Conservation (phyloP, 2,329 filamentous ascomycete species). For the Exophiala xenobiotica region DNA sequence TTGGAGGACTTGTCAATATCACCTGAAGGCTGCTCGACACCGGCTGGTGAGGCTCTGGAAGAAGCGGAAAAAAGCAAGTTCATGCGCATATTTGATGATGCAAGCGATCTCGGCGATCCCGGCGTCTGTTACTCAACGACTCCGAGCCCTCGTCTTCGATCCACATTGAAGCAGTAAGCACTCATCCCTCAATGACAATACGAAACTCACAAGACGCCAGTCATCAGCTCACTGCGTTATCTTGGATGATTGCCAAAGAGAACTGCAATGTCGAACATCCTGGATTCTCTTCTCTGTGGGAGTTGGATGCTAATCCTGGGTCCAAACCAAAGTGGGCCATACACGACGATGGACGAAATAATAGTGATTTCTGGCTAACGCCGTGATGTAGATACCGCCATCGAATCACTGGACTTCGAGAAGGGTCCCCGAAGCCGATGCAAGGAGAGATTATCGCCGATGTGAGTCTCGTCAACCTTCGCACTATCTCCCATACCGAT, state of each 20-base stretch:
- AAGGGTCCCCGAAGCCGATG: no score
- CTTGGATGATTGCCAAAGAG: slow-evolving; percentile 38
- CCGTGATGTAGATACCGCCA: slow-evolving; percentile 1
- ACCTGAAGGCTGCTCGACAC: no score
- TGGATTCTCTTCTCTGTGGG: slow-evolving; percentile 32
- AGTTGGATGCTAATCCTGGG: no score
- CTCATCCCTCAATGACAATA: no score
- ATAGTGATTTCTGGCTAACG: background rate
- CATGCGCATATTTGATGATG: slow-evolving; percentile 7
- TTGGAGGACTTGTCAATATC: background rate
- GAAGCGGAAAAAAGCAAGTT: background rate
- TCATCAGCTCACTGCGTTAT: slow-evolving; percentile 34
- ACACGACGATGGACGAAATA: background rate
- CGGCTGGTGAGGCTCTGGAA: no score
- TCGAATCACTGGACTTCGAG: slow-evolving; percentile 12
- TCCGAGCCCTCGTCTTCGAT: background rate
- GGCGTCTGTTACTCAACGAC: background rate
- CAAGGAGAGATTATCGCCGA: background rate
- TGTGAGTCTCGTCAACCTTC: background rate
- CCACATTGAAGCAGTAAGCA: no score
- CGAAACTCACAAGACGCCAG: slow-evolving; percentile 11
- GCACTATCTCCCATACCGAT: background rate
- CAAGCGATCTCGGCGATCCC: background rate
- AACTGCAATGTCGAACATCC: slow-evolving; percentile 19
- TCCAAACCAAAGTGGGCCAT: no score